Evolutionary conservation across 345 rosid species (phyloP).

Genomic region (Clausena lansium): DNA sequence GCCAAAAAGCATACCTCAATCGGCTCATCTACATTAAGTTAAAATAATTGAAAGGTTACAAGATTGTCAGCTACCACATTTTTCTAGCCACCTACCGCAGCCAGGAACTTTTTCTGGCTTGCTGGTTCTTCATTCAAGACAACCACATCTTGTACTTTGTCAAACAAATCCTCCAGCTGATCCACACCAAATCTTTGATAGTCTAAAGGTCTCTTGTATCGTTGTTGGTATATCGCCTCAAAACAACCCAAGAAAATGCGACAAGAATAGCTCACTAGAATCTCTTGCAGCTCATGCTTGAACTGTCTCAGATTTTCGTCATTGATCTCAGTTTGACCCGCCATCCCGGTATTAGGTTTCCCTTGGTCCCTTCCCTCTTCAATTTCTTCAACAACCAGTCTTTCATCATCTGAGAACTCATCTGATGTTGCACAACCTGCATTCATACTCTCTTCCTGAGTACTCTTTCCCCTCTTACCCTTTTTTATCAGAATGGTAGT

Average conservation of each 20-base stretch:
- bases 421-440: constrained; percentile 56
- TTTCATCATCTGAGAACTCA: constrained; percentile 70
- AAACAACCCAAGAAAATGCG: constrained; percentile 66
- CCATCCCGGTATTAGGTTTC: constrained; percentile 18
- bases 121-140: constrained; percentile 59
- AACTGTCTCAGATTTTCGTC: constrained; percentile 52
- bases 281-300: constrained; percentile 81
- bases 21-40: constrained; percentile 7
- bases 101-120: constrained; percentile 56
- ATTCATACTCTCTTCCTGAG: constrained; percentile 34
- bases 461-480: constrained; percentile 57
- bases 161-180: constrained; percentile 71
- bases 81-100: constrained; percentile 39
- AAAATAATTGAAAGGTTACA: constrained; percentile 15
- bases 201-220: constrained; percentile 73
- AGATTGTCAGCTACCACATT: not conserved
- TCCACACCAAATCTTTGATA: constrained; percentile 55
- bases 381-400: constrained; percentile 39
- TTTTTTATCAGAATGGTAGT: constrained; percentile 44
- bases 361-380: constrained; percentile 36
- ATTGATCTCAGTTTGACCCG: constrained; percentile 28
- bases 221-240: constrained; percentile 74
- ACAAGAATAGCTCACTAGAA: constrained; percentile 82
- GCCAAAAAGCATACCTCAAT: constrained; percentile 6
- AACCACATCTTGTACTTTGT: constrained; percentile 66